Percentiles rank a stretch among this genome's conserved stretches.
Conservation (phyloP, 176 grass and related monocot species). For the Paspalum notatum region DNA sequence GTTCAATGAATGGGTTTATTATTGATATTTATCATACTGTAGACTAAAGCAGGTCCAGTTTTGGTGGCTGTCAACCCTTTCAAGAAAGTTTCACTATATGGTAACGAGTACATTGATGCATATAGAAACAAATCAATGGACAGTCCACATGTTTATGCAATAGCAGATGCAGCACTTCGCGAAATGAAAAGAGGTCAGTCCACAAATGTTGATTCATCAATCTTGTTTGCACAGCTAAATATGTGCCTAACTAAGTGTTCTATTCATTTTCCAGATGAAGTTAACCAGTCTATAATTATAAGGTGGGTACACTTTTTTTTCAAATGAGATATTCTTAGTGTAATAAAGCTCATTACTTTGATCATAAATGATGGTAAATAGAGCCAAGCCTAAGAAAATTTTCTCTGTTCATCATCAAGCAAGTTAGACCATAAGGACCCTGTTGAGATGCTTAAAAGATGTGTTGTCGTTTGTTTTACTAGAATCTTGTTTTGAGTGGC, state of each 20-base stretch:
- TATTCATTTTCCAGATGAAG: constrained; percentile 89
- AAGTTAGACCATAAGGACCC: constrained; percentile 10
- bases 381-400: neutral
- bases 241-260: constrained; percentile 43
- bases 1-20: constrained; percentile 41
- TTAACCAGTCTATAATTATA: constrained; percentile 99
- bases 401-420: neutral
- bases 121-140: constrained; percentile 84
- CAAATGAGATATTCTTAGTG: constrained; percentile 12
- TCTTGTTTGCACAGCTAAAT: constrained; percentile 33
- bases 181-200: constrained; percentile 93
- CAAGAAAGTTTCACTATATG: constrained; percentile 92
- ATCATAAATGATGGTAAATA: constrained; percentile 8
- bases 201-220: constrained; percentile 29
- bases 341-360: neutral
- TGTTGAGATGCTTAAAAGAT: constrained; percentile 25
- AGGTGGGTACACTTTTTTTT: constrained; percentile 65
- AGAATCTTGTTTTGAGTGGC: constrained; percentile 26
- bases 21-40: constrained; percentile 46
- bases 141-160: constrained; percentile 95
- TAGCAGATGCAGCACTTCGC: constrained; percentile 84
- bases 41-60: constrained; percentile 99
- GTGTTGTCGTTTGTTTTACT: neutral
- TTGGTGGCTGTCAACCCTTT: constrained; percentile 97
- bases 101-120: constrained; percentile 78